Percentiles rank a stretch among this genome's conserved stretches.
Conservation (phyloP, 2,329 filamentous ascomycete genomes). For the Fusarium caatingaense region DNA sequence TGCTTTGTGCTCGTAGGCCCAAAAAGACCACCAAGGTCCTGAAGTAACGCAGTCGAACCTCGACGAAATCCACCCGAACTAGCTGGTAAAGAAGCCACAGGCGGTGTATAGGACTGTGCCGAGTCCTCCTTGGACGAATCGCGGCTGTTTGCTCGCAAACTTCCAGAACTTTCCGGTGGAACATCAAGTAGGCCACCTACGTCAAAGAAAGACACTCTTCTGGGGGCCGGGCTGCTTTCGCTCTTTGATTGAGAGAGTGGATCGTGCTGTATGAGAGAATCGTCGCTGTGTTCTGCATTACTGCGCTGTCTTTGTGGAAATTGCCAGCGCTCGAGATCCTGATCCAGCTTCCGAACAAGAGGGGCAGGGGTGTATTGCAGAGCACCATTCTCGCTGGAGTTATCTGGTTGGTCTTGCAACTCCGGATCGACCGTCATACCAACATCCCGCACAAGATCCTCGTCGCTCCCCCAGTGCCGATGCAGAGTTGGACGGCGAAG, state of each 20-base stretch:
- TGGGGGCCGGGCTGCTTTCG: slow-evolving; percentile 37
- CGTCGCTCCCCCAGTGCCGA: slow-evolving; percentile 87
- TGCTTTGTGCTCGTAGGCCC: slow-evolving; percentile 54
- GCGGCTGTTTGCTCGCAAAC: slow-evolving; percentile 55
- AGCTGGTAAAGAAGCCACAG: slow-evolving; percentile 60
- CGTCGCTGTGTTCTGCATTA: slow-evolving; percentile 57
- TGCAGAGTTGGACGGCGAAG: slow-evolving; percentile 63
- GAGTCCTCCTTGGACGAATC: slow-evolving; percentile 57
- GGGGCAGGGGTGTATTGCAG: slow-evolving; percentile 54
- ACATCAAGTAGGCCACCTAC: slow-evolving; percentile 79
- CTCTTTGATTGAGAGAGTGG: slow-evolving; percentile 46
- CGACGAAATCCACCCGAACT: slow-evolving; percentile 59
- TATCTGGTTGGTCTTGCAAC: slow-evolving; percentile 55
- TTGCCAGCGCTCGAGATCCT: slow-evolving; percentile 60
- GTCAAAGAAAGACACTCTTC: slow-evolving; percentile 82
- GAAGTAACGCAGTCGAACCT: slow-evolving; percentile 68
- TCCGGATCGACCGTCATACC: slow-evolving; percentile 74
- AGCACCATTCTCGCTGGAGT: slow-evolving; percentile 44
- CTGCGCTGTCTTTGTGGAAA: slow-evolving; percentile 57
- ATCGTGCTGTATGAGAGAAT: slow-evolving; percentile 55
- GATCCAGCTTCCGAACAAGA: slow-evolving; percentile 46
- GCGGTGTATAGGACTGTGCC: slow-evolving; percentile 50
- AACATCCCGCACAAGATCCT: slow-evolving; percentile 84
- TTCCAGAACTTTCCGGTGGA: slow-evolving; percentile 48
- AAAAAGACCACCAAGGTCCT: slow-evolving; percentile 68